Percentiles rank a stretch among this genome's conserved stretches.
Evolutionary conservation across 2,329 filamentous ascomycete species (phyloP).

Genomic region (Curvularia hawaiiensis): DNA sequence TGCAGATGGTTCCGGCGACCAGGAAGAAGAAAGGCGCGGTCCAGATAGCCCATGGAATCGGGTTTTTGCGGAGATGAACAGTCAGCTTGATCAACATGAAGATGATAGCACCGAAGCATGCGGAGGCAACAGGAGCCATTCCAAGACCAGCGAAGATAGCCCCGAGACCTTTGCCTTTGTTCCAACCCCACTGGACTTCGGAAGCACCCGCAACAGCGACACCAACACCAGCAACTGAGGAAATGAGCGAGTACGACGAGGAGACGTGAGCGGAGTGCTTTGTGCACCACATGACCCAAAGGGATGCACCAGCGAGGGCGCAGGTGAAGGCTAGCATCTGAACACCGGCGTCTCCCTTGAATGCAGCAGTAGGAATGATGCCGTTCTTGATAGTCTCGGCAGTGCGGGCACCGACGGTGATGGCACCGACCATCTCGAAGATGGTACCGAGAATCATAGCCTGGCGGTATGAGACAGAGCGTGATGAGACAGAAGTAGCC

Average conservation of each 20-base stretch:
- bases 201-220: slow-evolving; percentile 60
- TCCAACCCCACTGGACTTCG: slow-evolving; percentile 64
- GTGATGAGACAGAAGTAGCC: slow-evolving; percentile 81
- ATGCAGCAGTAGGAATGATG: slow-evolving; percentile 54
- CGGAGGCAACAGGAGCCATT: slow-evolving; percentile 74
- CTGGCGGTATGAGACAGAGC: slow-evolving; percentile 72
- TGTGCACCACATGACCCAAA: slow-evolving; percentile 83
- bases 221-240: slow-evolving; percentile 54
- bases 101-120: slow-evolving; percentile 67
- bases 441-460: slow-evolving; percentile 57
- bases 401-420: slow-evolving; percentile 56
- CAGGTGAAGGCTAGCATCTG: slow-evolving; percentile 63
- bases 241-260: slow-evolving; percentile 61
- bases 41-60: slow-evolving; percentile 73
- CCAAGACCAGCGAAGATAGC: slow-evolving; percentile 67
- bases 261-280: slow-evolving; percentile 70
- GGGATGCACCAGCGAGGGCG: slow-evolving; percentile 65
- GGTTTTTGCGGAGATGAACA: slow-evolving; percentile 75
- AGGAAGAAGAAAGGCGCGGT: slow-evolving; percentile 79
- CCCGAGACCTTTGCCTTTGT: slow-evolving; percentile 68
- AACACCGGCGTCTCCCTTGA: slow-evolving; percentile 53
- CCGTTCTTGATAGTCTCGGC: slow-evolving; percentile 82
- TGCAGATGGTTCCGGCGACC: slow-evolving; percentile 74
- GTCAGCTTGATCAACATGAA: slow-evolving; percentile 74
- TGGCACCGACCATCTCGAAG: slow-evolving; percentile 56